These are phyloP conservation scores for Drechslera avenae DNA, from an alignment of 2,329 filamentous ascomycete species.

Conservation along the genomic window DNA sequence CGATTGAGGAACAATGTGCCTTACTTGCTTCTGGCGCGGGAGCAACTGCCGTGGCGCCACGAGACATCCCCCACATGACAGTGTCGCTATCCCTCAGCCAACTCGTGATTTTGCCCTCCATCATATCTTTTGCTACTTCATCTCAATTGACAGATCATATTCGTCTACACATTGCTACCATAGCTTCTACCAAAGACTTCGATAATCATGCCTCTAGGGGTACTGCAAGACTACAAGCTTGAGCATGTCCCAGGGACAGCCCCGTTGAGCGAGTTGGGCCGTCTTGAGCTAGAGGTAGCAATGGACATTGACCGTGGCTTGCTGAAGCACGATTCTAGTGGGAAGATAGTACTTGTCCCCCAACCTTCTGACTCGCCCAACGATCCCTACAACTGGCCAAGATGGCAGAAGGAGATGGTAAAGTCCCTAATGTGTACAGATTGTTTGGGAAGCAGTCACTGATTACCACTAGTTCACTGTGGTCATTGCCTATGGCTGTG, in stretches of 20 bases:
- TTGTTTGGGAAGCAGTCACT: too few relatives aligned
- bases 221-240: constrained; percentile 27
- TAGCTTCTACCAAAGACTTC: neutral
- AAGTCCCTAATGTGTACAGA: too few relatives aligned
- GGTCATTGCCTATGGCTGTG: constrained; percentile 31
- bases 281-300: constrained; percentile 20
- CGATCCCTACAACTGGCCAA: constrained; percentile 60
- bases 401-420: constrained; percentile 34
- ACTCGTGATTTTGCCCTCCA: neutral
- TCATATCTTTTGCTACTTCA: too few relatives aligned
- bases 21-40: neutral
- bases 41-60: constrained; percentile 3
- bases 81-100: neutral
- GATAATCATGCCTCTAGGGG: constrained; percentile 30
- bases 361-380: constrained; percentile 57
- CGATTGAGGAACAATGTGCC: neutral
- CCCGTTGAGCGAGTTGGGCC: constrained; percentile 26
- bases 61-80: constrained; percentile 14
- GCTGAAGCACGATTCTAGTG: constrained; percentile 33
- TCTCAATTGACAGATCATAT: neutral
- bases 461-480: constrained; percentile 30
- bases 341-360: constrained; percentile 56
- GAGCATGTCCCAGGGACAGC: constrained; percentile 34
- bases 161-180: neutral
- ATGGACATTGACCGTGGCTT: constrained; percentile 19